Base-by-base conservation (phyloP, 805 yeast genomes). In the Teunomyces funiuensis region DNA sequence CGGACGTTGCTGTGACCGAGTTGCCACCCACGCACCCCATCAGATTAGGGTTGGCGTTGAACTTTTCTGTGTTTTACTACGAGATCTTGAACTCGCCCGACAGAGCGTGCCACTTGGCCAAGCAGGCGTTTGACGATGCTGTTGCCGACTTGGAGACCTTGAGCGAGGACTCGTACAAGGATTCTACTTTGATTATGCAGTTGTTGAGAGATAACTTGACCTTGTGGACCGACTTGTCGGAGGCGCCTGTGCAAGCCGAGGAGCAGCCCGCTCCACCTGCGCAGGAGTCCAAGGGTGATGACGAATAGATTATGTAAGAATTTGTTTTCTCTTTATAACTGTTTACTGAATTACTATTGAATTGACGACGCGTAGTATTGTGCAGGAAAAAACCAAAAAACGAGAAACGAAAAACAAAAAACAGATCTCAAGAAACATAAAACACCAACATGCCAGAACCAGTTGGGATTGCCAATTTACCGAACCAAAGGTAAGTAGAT, bases 1-100 rank as follows among this genome's bases (percentile, higher is more conserved):
- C 96, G 45, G 97, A 90, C 61, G 95, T 91, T 61, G 99, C 98
- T 50, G 91, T 87, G 48, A 88, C 96, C 43, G 96, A 89, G 70
- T 80, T 91, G 66, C 95, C 97, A 47, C 97, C 99, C 69, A 93
- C 99, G 51, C 98, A 91, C 67, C 99, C 98, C 68, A 89, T 93
- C 70, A 84, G 99, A 73, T 79, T 91, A 65, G 99, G 99, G 58
- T 82, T 91, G 69, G 99, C 99, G 49, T 82, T 91, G 69, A 91
- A 91, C 75, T 91, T 93, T 77, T 88, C 97, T 42, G 99, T 91
- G 47, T 91, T 91, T 76, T 93, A 91, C 81, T 91, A 91, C 66
- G 99, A 91, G 77, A 95, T 93, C 63, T 85, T 90, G 72, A 90
- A 91, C 73, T 87, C 97, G 45, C 98, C 99, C 59, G 97, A 91